Conservation (phyloP, 2,329 filamentous ascomycete genomes). For the Xylariomycetidae sp. region DNA sequence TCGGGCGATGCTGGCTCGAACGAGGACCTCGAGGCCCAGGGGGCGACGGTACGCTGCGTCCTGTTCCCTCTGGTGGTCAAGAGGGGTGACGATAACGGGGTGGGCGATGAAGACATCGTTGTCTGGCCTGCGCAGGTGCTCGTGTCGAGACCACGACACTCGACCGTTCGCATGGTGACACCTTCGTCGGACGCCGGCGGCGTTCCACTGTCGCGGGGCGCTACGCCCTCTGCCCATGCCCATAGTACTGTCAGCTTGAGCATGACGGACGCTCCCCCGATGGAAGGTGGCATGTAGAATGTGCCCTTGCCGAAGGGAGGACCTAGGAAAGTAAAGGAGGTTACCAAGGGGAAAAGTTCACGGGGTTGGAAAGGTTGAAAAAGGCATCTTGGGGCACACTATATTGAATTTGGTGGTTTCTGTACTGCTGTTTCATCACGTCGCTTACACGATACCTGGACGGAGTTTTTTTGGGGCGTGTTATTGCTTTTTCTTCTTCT, state of each 20-base stretch:
- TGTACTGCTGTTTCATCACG: too few species aligned
- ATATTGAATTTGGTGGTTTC: too few species aligned
- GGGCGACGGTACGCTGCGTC: constrained; percentile 81
- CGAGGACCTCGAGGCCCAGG: constrained; percentile 72
- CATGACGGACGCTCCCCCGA: constrained; percentile 15
- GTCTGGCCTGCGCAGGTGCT: constrained; percentile 94
- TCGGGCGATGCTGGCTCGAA: constrained; percentile 66
- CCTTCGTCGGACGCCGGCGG: constrained; percentile 51
- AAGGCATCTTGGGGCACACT: too few species aligned
- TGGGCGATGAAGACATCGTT: constrained; percentile 90
- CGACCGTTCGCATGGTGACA: constrained; percentile 34
- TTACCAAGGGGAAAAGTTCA: too few species aligned
- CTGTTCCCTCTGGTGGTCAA: constrained; percentile 96
- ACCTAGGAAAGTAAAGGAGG: not conserved
- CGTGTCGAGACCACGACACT: constrained; percentile 52
- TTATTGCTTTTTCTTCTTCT: too few species aligned
- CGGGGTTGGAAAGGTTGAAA: too few species aligned
- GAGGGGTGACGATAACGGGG: constrained; percentile 83
- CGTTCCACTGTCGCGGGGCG: constrained; percentile 29
- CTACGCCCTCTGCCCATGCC: constrained; percentile 18
- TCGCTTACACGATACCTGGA: too few species aligned
- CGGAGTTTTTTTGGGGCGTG: too few species aligned
- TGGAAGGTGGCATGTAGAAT: constrained; percentile 2
- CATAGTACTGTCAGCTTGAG: constrained; percentile 18
- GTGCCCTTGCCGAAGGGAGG: not conserved